phyloP scores from a whole-genome alignment of 1,284 basidiomycete genomes.

The Vanrija sp. region DNA sequence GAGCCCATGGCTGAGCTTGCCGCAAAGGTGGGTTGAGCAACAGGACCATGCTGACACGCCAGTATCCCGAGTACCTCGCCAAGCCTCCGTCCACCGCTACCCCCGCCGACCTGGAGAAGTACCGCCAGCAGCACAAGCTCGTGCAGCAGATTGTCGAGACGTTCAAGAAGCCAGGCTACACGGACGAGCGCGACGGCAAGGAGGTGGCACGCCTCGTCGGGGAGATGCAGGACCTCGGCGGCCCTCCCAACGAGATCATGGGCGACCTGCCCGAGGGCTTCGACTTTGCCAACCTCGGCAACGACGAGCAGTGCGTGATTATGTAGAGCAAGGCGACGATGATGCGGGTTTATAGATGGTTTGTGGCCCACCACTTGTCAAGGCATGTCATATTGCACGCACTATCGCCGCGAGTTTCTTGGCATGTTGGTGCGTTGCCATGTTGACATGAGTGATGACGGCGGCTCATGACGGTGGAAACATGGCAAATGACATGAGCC shows the following conservation, averaged over 20 bases:
- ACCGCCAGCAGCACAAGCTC: constrained; percentile 62
- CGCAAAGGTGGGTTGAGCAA: constrained; percentile 61
- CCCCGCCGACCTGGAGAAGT: constrained; percentile 64
- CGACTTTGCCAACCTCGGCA: background rate
- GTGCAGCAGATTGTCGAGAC: constrained; percentile 66
- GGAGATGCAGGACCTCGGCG: constrained; percentile 59
- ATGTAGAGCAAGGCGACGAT: no score
- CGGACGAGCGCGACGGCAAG: constrained; percentile 58
- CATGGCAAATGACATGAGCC: no score
- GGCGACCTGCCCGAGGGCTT: constrained; percentile 81
- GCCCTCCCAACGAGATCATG: constrained; percentile 86
- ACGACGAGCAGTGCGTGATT: no score
- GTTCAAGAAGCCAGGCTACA: constrained; percentile 67
- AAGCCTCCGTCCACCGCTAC: constrained; percentile 56
- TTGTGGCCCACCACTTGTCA: no score
- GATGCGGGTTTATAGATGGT: no score
- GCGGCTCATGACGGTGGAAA: no score
- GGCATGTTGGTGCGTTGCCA: no score
- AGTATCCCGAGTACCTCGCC: constrained; percentile 79
- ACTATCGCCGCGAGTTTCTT: no score
- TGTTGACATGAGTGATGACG: no score
- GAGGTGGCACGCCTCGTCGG: constrained; percentile 29
- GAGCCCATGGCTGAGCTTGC: constrained; percentile 86
- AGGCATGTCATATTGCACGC: no score
- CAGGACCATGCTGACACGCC: constrained; percentile 7